phyloP scores from a whole-genome alignment of 1,284 basidiomycete species.

The Ustilago lituana region DNA sequence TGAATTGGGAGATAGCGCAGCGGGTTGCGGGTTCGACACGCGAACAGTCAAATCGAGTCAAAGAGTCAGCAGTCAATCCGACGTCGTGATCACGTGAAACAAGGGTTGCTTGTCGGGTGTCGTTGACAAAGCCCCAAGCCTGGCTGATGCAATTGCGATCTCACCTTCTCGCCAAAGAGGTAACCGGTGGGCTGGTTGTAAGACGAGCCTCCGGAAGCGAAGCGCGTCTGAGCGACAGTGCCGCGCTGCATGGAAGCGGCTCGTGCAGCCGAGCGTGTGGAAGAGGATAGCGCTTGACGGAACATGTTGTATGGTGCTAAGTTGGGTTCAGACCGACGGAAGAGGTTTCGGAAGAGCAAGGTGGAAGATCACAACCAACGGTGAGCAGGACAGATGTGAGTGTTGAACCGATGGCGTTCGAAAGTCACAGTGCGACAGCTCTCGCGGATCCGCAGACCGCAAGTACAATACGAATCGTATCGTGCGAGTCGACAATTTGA shows the following conservation, averaged over 20 bases:
- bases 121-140: no score
- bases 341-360: background rate
- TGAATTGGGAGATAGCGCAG: slow-evolving; percentile 66
- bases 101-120: background rate
- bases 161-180: slow-evolving; percentile 65
- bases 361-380: background rate
- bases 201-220: slow-evolving; percentile 47
- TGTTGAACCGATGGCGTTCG: slow-evolving; percentile 9
- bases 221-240: slow-evolving; percentile 31
- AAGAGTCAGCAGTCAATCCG: no score
- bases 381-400: background rate
- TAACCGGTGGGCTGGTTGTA: slow-evolving; percentile 65
- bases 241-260: slow-evolving; percentile 23
- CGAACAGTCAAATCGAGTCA: no score
- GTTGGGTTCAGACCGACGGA: slow-evolving; percentile 1
- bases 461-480: background rate
- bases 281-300: slow-evolving; percentile 35
- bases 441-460: slow-evolving; percentile 35
- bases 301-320: slow-evolving; percentile 26
- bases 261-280: slow-evolving; percentile 26
- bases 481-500: slow-evolving; percentile 7
- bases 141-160: background rate
- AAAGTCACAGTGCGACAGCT: slow-evolving; percentile 19
- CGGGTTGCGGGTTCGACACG: no score
- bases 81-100: no score